Base-by-base conservation (phyloP, 805 yeast species). In the Candida maesae region DNA sequence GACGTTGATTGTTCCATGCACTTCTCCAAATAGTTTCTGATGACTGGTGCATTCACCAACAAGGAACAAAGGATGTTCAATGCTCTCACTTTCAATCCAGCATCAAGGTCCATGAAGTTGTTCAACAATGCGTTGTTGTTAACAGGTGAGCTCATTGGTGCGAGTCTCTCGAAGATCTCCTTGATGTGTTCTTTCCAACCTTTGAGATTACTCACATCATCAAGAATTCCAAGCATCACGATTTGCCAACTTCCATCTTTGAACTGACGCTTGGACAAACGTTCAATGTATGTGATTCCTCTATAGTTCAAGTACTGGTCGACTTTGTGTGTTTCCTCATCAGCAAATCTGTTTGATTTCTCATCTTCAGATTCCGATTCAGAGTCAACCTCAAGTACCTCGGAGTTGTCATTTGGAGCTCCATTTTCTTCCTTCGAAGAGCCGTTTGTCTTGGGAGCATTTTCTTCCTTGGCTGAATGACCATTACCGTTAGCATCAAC, bases 171-270 rank as follows among this genome's bases (percentile, higher is more conserved):
- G 39, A 75, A 75, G 2, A 82, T 73, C 24, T 71, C 67, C 6
- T 61, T 64, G 35, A 83, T 78, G 16, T 70, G 68, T 1, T 66
- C 63, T 19, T 66, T 56, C 63, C 76, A 83, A 12, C 71, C 73
- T 1, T 79, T 77, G 29, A 79, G 69, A 48, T 79, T 71, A 34
- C 78, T 78, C 13, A 78, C 77, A 36, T 71, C 67, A 16, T 79
- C 76, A 31, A 90, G 68, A 3, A 89, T 68, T 24, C 96, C 96
- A 36, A 89, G 59, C 32, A 90, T 60, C 32, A 84, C 74, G 30
- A 83, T 71, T 52, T 87, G 82, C 96, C 97, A 91, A 40, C 78
- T 79, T 4, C 96, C 95, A 53, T 87, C 89, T 52, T 73, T 78
- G 60, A 85, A 93, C 47, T 76, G 75, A 40, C 96, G 76, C 41